Percentiles rank a stretch among this genome's conserved stretches.
Evolutionary conservation across 495 filamentous ascomycete species (phyloP).

Genomic region (Polyplosphaeria fusca): DNA sequence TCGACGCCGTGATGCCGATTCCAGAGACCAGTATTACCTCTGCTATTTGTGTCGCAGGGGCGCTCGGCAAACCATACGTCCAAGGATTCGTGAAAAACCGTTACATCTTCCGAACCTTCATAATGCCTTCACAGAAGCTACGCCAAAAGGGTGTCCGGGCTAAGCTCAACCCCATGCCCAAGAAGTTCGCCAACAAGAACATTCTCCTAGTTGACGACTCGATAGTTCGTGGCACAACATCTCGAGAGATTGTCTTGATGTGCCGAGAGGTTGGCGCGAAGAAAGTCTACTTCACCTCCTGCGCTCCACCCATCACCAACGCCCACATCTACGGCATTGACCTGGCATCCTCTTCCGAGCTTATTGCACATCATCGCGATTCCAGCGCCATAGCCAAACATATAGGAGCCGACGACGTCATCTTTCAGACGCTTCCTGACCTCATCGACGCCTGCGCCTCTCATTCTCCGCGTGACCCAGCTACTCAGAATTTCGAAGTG

Average conservation of each 20-base stretch:
- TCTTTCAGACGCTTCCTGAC: slow-evolving; percentile 85
- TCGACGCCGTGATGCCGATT: slow-evolving; percentile 89
- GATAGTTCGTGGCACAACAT: slow-evolving; percentile 90
- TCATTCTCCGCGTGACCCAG: slow-evolving; percentile 54
- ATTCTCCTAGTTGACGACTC: slow-evolving; percentile 90
- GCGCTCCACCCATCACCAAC: slow-evolving; percentile 80
- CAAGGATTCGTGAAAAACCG: slow-evolving; percentile 92
- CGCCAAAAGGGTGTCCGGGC: slow-evolving; percentile 75
- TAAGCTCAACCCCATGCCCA: slow-evolving; percentile 79
- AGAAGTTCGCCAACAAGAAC: slow-evolving; percentile 80
- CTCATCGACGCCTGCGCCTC: slow-evolving; percentile 77
- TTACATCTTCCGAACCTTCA: slow-evolving; percentile 94
- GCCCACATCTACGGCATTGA: slow-evolving; percentile 87
- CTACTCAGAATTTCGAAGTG: slow-evolving; percentile 74
- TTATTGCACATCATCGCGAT: slow-evolving; percentile 78
- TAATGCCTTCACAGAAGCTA: slow-evolving; percentile 84
- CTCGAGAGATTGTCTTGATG: slow-evolving; percentile 89
- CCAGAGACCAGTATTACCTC: slow-evolving; percentile 85
- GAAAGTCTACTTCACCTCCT: slow-evolving; percentile 87
- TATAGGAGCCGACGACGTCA: slow-evolving; percentile 88
- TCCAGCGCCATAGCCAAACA: slow-evolving; percentile 65
- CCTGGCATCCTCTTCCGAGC: slow-evolving; percentile 74
- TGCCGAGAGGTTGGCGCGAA: slow-evolving; percentile 85
- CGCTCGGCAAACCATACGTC: slow-evolving; percentile 74
- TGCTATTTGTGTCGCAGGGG: slow-evolving; percentile 73